These are phyloP conservation scores for Trichaptum fuscoviolaceum DNA, from an alignment of 768 basidiomycete genomes.

Conservation along the genomic window DNA sequence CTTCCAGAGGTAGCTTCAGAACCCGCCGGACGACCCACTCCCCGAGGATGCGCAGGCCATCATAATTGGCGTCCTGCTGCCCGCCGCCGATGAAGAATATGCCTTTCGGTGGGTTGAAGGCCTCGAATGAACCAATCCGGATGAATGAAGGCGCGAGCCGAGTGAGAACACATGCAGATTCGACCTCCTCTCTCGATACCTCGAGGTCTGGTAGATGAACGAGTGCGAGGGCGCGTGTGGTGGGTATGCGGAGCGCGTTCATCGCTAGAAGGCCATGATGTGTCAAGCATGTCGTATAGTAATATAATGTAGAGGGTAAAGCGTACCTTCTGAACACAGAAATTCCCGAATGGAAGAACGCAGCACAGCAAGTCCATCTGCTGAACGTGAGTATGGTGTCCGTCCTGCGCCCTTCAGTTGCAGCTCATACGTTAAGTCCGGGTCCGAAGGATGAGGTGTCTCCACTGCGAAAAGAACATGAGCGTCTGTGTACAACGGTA, in stretches of 20 bases:
- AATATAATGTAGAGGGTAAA: constrained; percentile 29
- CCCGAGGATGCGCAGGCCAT: constrained; percentile 67
- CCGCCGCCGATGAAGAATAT: constrained; percentile 73
- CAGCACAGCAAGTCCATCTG: constrained; percentile 94
- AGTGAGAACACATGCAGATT: constrained; percentile 68
- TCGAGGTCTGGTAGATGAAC: constrained; percentile 66
- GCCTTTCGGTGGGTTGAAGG: constrained; percentile 62
- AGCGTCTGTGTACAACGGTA: constrained; percentile 3
- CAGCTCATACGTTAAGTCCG: constrained; percentile 63
- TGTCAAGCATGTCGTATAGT: constrained; percentile 5
- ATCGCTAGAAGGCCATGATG: constrained; percentile 36
- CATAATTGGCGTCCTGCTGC: constrained; percentile 68
- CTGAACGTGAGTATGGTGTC: constrained; percentile 88
- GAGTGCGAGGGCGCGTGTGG: constrained; percentile 81
- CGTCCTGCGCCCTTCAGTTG: constrained; percentile 94
- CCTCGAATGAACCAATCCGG: constrained; percentile 88
- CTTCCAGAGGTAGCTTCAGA: constrained; percentile 35
- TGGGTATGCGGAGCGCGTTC: constrained; percentile 81
- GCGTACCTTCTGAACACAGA: constrained; percentile 81
- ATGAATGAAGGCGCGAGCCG: constrained; percentile 88
- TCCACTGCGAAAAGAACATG: constrained; percentile 42
- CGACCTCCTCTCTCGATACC: constrained; percentile 71
- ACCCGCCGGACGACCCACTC: constrained; percentile 70
- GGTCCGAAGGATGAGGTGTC: constrained; percentile 63
- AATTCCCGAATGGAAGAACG: constrained; percentile 93